Percentiles rank a stretch among this genome's conserved stretches.
Conservation (phyloP, 2,329 filamentous ascomycete genomes). For the Juglanconis juglandina region DNA sequence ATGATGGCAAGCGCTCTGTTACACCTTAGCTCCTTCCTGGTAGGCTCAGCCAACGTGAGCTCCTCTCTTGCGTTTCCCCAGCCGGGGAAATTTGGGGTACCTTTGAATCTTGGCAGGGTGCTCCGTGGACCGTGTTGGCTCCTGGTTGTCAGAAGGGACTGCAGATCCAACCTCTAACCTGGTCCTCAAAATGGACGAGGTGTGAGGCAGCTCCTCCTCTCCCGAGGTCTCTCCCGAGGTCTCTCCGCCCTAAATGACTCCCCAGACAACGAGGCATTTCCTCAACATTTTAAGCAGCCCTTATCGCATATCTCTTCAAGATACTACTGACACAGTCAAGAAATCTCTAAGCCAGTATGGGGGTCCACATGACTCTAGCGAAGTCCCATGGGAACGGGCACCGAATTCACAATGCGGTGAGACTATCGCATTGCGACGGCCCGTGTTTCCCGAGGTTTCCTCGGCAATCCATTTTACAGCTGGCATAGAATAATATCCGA, state of each 20-base stretch:
- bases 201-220: too few relatives aligned
- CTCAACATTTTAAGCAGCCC: neutral
- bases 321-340: neutral
- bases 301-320: neutral
- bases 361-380: neutral
- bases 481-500: neutral
- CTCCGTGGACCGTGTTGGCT: neutral
- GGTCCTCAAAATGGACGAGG: too few relatives aligned
- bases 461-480: neutral
- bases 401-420: neutral
- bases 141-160: too few relatives aligned
- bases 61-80: neutral
- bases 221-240: too few relatives aligned
- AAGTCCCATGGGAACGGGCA: neutral
- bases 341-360: neutral
- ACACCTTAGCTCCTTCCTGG: conserved; percentile 12
- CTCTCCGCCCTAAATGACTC: neutral
- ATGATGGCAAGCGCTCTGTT: conserved; percentile 4
- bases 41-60: too few relatives aligned
- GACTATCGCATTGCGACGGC: neutral
- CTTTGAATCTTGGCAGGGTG: neutral
- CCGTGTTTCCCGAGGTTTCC: neutral
- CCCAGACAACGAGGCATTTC: neutral
- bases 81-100: neutral
- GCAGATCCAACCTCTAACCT: too few relatives aligned